Evolutionary conservation across 257 asterid genomes (phyloP), one percentile per base, ranked within the genome.

Genomic region (Linderniella brevidens): DNA sequence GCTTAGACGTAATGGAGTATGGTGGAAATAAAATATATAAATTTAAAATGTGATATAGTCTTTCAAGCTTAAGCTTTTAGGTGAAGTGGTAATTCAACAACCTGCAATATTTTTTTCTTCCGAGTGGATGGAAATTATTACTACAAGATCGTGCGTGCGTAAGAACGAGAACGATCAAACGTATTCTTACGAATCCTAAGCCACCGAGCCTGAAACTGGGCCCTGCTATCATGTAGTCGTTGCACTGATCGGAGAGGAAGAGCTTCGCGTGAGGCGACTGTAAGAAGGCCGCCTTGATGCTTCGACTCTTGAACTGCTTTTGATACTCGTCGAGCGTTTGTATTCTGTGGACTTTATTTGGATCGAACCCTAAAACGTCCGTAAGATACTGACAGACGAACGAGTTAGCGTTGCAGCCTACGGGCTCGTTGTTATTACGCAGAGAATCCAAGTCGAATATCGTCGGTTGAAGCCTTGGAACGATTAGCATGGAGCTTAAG

Each of bases 281-380:
- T 18, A 79, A 57, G 60, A 82, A 82, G 9, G 85, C 94, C 6
- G 92, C 94, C 50, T 63, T 58, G 29, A 79, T 79, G 14, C 64
- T 57, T 18, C 82, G 80, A 3, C 14, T 64, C 9, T 50, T 20
- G 20, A 82, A 79, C 38, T 72, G 76, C n/a, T 13, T 12, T 0
- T 73, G 76, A 48, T 76, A 79, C 9, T 69, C 78, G 1, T 52
- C 17, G 1, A 56, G 55, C 47, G 74, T 67, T 40, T 45, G 19
- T 44, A 71, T 48, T 36, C 13, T 10, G 43, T 32, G 41, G 14
- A 76, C 49, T 19, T 79, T 76, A 12, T 53, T 64, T 0, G 58
- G 60, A 39, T 60, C 60, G 62, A 82, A 76, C 14, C 48, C 37
- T 6, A 82, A 47, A 43, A 43, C 74, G 8, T 69, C 44, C 0